Evolutionary conservation across 495 filamentous ascomycete species (phyloP).

Genomic region (Aspergillus nanangensis): DNA sequence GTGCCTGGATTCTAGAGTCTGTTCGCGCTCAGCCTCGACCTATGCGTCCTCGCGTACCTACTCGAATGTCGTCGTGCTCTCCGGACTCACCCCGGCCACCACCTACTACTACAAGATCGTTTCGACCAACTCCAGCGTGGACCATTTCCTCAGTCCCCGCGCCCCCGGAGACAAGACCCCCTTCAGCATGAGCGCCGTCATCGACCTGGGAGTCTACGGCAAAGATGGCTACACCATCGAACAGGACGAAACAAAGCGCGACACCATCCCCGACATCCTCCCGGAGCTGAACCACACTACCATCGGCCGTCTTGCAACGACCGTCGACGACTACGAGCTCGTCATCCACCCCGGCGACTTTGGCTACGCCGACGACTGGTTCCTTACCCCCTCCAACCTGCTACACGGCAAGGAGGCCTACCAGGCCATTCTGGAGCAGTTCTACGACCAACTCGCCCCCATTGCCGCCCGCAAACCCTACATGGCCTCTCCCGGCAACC

Average conservation of each 20-base stretch:
- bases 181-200: conserved; percentile 45
- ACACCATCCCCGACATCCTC: conserved; percentile 45
- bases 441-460: conserved; percentile 46
- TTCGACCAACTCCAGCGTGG: conserved; percentile 51
- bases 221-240: conserved; percentile 51
- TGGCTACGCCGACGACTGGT: conserved; percentile 52
- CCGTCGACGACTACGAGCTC: conserved; percentile 54
- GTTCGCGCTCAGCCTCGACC: conserved; percentile 37
- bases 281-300: conserved; percentile 61
- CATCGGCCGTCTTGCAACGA: conserved; percentile 50
- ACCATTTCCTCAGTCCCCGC: conserved; percentile 53
- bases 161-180: conserved; percentile 41
- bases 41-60: conserved; percentile 48
- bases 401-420: conserved; percentile 40
- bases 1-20: conserved; percentile 21
- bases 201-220: conserved; percentile 55
- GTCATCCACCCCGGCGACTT: conserved; percentile 55
- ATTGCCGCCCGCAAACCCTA: conserved; percentile 44
- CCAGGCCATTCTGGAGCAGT: conserved; percentile 50
- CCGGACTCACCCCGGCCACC: conserved; percentile 38
- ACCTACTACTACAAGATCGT: conserved; percentile 54
- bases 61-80: conserved; percentile 44
- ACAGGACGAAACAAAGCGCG: conserved; percentile 43
- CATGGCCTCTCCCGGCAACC: conserved; percentile 53
- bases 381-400: conserved; percentile 32